Evolutionary conservation across 2,329 filamentous ascomycete species (phyloP), one percentile per base, ranked within the genome.

Genomic region (Fusarium lateritium): DNA sequence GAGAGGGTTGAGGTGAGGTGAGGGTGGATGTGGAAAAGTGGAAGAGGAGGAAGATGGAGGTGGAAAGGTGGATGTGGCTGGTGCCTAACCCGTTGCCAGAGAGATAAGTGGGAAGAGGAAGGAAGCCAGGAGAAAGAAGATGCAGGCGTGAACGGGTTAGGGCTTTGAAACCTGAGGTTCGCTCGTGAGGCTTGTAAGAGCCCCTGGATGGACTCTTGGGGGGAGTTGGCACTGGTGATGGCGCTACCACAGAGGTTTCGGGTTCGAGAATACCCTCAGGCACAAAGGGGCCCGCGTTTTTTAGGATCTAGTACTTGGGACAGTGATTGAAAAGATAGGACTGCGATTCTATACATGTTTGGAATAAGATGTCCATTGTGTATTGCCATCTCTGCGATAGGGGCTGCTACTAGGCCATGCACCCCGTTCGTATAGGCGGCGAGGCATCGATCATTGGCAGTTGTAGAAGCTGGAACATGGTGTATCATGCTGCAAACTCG

Each of bases 401-500:
- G n/a, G 8, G 15, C n/a, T 9, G 13, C 21, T 17, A 7, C 7
- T 31, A 9, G 33, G 2, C 7, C 19, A 28, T 19, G 42, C 11
- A 14, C 3, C 2, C 7, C 5, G 2, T 17, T 28, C 5, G 10
- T 8, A 21, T 10, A 4, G 8, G 10, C 1, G 4, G 5, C 13
- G 2, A 8, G 34, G 0, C 0, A 7, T 9, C 1, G 8, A 4
- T 50, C 4, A 13, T 6, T 1, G 2, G 3, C 7, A 19, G 4
- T 13, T 2, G 4, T 40, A 21, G 2, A 11, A 15, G 15, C 3
- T 6, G 3, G 14, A 13, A 14, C 2, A 28, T 10, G 3, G 7
- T 3, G 4, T n/a, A 9, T 24, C 3, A 4, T 10, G 1, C 2
- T 6, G 5, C 6, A 1, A 9, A 1, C 3, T 13, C 14, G 0